Percentiles rank a stretch among this genome's conserved stretches.
phyloP scores from a whole-genome alignment of 2,329 filamentous ascomycete species.

The Lomentospora prolificans region DNA sequence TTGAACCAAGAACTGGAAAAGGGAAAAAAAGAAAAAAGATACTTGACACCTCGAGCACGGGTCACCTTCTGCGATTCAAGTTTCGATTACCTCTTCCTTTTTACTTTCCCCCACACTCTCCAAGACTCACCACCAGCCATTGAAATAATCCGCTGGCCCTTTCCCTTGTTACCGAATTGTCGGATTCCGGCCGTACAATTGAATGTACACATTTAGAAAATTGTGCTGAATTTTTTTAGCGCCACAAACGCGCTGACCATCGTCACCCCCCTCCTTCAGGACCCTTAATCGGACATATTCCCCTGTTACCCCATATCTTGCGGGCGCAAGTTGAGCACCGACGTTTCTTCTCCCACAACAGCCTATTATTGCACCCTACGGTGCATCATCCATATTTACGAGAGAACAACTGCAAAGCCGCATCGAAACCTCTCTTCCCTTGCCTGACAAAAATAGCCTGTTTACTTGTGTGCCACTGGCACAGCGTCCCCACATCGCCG shows the following conservation, averaged over 20 bases:
- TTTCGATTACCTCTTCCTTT: background rate
- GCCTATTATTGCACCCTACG: background rate
- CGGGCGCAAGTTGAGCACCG: conserved; percentile 8
- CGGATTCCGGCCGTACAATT: background rate
- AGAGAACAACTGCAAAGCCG: background rate
- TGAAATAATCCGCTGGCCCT: background rate
- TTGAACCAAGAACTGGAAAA: no score
- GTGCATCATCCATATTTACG: background rate
- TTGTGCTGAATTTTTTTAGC: conserved; percentile 8
- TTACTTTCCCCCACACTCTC: conserved; percentile 2
- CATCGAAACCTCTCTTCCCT: background rate
- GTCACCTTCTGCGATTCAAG: background rate
- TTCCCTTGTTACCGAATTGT: conserved; percentile 6
- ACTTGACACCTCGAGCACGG: background rate
- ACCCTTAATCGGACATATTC: conserved; percentile 8
- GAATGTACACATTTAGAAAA: background rate
- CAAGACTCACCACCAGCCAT: background rate
- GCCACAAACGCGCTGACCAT: conserved; percentile 7
- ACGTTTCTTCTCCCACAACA: conserved; percentile 2
- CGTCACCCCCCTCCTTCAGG: conserved; percentile 4
- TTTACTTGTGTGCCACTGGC: background rate
- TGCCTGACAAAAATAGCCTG: background rate
- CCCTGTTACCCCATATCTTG: conserved; percentile 10
- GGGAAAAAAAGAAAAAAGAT: background rate
- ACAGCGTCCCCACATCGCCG: background rate